Percentiles rank a stretch among this genome's conserved stretches.
Conservation (phyloP, 306 rosid species). For the Quercus suber region DNA sequence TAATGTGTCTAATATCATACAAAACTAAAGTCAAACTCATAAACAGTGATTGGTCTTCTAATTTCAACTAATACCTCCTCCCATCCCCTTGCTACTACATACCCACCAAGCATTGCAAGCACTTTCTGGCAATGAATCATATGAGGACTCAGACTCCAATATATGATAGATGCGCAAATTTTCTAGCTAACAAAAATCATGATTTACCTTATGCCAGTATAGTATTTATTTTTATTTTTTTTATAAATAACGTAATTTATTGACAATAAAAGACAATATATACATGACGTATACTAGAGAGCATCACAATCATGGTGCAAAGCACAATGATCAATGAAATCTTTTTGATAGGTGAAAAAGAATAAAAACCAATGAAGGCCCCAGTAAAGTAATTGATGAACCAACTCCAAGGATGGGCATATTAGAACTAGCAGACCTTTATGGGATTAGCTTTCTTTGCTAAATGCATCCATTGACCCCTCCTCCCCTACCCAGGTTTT, state of each 20-base stretch:
- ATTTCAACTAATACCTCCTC: neutral
- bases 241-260: too few species aligned
- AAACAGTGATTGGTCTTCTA: neutral
- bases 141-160: neutral
- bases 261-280: too few species aligned
- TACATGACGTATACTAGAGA: too few species aligned
- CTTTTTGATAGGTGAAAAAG: too few species aligned
- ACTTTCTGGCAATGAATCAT: neutral
- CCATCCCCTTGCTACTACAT: neutral
- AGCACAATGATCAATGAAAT: too few species aligned
- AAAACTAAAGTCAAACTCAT: neutral
- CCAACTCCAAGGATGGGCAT: neutral
- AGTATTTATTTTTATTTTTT: too few species aligned
- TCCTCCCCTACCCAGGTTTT: neutral
- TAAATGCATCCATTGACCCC: neutral
- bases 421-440: neutral
- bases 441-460: neutral
- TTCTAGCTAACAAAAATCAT: neutral
- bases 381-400: neutral
- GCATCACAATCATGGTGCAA: too few species aligned
- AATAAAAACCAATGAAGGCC: too few species aligned
- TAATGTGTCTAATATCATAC: neutral
- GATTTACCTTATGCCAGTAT: neutral
- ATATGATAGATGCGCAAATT: neutral
- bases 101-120: neutral